phyloP scores from a whole-genome alignment of 2,329 filamentous ascomycete genomes.

The Penicillium sp. region DNA sequence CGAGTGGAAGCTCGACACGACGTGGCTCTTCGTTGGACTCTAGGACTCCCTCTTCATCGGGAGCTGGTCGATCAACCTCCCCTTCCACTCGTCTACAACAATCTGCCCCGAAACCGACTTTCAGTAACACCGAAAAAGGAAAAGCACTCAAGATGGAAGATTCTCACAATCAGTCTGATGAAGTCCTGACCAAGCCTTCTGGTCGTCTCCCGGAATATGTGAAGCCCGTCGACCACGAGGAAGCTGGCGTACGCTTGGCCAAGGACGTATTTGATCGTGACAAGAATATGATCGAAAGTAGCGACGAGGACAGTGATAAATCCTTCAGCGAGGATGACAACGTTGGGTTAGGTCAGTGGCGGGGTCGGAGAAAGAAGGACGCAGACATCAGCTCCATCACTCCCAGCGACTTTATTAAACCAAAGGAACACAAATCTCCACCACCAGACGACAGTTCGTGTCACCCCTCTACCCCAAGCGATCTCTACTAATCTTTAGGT shows the following conservation, averaged over 20 bases:
- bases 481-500: constrained; percentile 3
- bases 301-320: constrained; percentile 57
- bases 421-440: constrained; percentile 52
- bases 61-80: constrained; percentile 32
- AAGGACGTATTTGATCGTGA: constrained; percentile 71
- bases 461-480: not conserved
- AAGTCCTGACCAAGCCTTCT: constrained; percentile 62
- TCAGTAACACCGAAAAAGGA: constrained; percentile 50
- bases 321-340: constrained; percentile 65
- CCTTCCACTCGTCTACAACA: constrained; percentile 40
- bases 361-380: constrained; percentile 27
- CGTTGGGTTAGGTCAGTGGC: constrained; percentile 30
- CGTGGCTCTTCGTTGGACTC: constrained; percentile 41
- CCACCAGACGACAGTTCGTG: constrained; percentile 72
- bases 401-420: constrained; percentile 28
- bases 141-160: constrained; percentile 65
- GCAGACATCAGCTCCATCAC: constrained; percentile 29
- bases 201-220: constrained; percentile 63
- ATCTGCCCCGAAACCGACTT: not conserved
- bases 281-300: constrained; percentile 61
- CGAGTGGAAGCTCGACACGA: constrained; percentile 41
- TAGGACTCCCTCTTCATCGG: constrained; percentile 26
- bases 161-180: constrained; percentile 70
- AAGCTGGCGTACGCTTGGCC: constrained; percentile 55
- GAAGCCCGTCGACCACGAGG: constrained; percentile 45